phyloP scores from a whole-genome alignment of 129 eudicot genomes.

The Cynara cardunculus region DNA sequence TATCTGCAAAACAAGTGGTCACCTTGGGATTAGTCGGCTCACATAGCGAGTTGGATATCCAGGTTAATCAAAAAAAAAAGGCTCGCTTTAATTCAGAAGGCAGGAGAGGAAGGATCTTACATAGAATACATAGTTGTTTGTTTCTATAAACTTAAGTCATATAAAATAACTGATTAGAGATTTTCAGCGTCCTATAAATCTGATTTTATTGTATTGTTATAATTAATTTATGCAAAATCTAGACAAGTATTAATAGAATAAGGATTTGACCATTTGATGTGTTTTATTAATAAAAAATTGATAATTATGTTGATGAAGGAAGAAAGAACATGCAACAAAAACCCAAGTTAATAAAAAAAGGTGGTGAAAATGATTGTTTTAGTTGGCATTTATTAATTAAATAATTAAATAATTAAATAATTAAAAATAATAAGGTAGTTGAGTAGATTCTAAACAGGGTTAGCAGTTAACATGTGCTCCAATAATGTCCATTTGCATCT shows the following conservation, averaged over 20 bases:
- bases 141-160: too few relatives aligned
- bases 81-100: too few relatives aligned
- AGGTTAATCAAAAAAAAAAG: too few relatives aligned
- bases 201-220: neutral
- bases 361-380: neutral
- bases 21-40: too few relatives aligned
- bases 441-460: slow-evolving; percentile 33
- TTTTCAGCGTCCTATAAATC: too few relatives aligned
- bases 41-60: too few relatives aligned
- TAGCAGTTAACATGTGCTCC: slow-evolving; percentile 38
- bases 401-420: slow-evolving; percentile 14
- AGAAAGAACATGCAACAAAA: slow-evolving; percentile 29
- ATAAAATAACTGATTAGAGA: too few relatives aligned
- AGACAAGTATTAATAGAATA: neutral
- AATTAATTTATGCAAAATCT: neutral
- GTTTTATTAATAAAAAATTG: slow-evolving; percentile 7
- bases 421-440: slow-evolving; percentile 25
- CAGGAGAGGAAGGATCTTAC: too few relatives aligned
- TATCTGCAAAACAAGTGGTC: too few relatives aligned
- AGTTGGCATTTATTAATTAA: slow-evolving; percentile 19
- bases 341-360: neutral
- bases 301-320: neutral
- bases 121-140: too few relatives aligned
- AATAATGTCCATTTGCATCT: slow-evolving; percentile 19
- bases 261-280: slow-evolving; percentile 8